Evolutionary conservation across 2,329 filamentous ascomycete genomes (phyloP).

Genomic region (Aspergillus brunneoviolaceus): DNA sequence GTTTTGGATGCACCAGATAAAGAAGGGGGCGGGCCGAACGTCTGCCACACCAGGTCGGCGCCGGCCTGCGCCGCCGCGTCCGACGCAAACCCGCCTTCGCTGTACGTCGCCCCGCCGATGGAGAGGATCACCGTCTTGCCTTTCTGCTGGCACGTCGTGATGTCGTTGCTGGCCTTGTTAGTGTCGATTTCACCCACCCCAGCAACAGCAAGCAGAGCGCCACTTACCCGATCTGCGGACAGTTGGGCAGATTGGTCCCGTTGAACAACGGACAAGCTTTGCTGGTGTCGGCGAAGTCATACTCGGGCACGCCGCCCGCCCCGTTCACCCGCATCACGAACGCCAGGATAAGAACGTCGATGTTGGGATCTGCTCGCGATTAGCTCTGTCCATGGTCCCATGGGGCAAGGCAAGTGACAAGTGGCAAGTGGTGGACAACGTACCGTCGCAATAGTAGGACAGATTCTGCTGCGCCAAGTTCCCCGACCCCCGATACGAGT

Average conservation of each 20-base stretch:
- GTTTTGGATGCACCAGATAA: no score
- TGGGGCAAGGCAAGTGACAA: background rate
- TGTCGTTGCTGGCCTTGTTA: constrained; percentile 41
- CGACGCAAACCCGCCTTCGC: constrained; percentile 65
- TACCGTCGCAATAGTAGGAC: constrained; percentile 59
- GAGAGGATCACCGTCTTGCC: constrained; percentile 72
- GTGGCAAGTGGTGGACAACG: constrained; percentile 22
- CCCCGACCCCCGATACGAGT: constrained; percentile 54
- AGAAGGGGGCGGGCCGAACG: constrained; percentile 60
- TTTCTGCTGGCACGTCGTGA: constrained; percentile 60
- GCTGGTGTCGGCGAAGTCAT: constrained; percentile 67
- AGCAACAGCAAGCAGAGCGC: background rate
- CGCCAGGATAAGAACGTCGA: constrained; percentile 59
- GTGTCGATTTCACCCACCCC: background rate
- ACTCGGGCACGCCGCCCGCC: constrained; percentile 48
- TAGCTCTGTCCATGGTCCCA: constrained; percentile 2
- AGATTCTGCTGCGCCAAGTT: constrained; percentile 55
- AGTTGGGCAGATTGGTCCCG: constrained; percentile 59
- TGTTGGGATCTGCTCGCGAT: constrained; percentile 27
- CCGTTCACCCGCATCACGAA: constrained; percentile 61
- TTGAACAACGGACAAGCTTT: constrained; percentile 60
- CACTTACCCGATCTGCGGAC: constrained; percentile 63
- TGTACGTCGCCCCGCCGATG: constrained; percentile 69
- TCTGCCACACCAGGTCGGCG: constrained; percentile 66
- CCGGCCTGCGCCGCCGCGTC: constrained; percentile 52